Evolutionary conservation across 345 rosid species (phyloP).

Genomic region (Aquilaria malaccensis): DNA sequence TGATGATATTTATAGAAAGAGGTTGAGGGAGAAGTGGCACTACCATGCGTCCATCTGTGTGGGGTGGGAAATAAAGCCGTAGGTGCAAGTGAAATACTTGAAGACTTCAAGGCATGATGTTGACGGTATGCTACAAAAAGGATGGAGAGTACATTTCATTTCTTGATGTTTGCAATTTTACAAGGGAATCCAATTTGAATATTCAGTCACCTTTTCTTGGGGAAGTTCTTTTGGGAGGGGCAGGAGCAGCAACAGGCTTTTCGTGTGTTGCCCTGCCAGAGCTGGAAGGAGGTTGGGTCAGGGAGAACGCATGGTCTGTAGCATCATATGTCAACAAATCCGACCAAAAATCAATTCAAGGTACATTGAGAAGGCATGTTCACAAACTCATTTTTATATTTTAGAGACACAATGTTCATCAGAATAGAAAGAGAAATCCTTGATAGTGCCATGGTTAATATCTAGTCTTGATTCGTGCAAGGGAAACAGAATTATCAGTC

Average conservation of each 20-base stretch:
- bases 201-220: conserved; percentile 26
- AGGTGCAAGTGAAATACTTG: conserved; percentile 50
- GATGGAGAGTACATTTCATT: conserved; percentile 7
- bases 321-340: conserved; percentile 13
- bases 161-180: neutral
- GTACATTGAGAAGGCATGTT: neutral
- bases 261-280: conserved; percentile 22
- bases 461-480: no score
- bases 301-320: conserved; percentile 24
- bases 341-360: conserved; percentile 10
- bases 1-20: conserved; percentile 26
- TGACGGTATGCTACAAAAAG: conserved; percentile 25
- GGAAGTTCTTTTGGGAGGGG: conserved; percentile 15
- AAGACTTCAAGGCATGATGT: conserved; percentile 24
- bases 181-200: conserved; percentile 1
- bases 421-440: neutral
- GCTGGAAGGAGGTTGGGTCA: conserved; percentile 17
- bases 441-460: conserved; percentile 1
- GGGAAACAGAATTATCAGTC: no score
- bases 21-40: conserved; percentile 26
- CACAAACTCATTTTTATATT: neutral
- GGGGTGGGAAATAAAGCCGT: conserved; percentile 24
- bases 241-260: conserved; percentile 16
- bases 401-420: conserved; percentile 1
- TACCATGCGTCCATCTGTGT: conserved; percentile 19